A percentile compares a stretch with the other conserved stretches of the same genome.
phyloP scores from a whole-genome alignment of 2,329 filamentous ascomycete species.

The Aspergillus texensis region DNA sequence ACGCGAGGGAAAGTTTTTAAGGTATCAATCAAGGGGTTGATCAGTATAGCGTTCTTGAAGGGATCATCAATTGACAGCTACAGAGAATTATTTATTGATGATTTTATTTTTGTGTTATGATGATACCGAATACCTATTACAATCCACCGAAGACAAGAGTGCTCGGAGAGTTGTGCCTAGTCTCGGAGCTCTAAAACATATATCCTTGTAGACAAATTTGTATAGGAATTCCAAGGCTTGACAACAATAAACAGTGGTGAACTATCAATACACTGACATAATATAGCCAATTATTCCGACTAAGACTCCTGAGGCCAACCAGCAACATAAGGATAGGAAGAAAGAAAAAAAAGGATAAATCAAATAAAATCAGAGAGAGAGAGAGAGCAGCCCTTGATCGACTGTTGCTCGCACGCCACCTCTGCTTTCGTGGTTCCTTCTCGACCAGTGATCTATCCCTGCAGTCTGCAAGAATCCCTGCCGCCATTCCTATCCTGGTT shows the following conservation, averaged over 20 bases:
- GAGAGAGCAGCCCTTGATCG: slow-evolving; percentile 14
- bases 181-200: background rate
- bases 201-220: background rate
- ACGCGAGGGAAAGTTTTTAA: background rate
- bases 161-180: background rate
- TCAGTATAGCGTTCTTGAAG: background rate
- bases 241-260: background rate
- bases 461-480: slow-evolving; percentile 26
- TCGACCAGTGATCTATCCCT: slow-evolving; percentile 25
- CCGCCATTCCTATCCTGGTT: slow-evolving; percentile 15
- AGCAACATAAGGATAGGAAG: background rate
- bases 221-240: background rate
- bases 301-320: background rate
- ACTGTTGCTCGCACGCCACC: slow-evolving; percentile 23
- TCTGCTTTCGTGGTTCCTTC: slow-evolving; percentile 26
- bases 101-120: background rate
- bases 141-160: background rate
- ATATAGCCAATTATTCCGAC: background rate
- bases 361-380: background rate
- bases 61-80: background rate
- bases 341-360: background rate
- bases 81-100: background rate
- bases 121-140: background rate
- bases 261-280: background rate
- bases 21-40: background rate